Percentiles rank a stretch among this genome's conserved stretches.
These are phyloP conservation scores for Tillandsia fasciculata DNA, from an alignment of 176 grass and related monocot genomes.

Conservation along the genomic window DNA sequence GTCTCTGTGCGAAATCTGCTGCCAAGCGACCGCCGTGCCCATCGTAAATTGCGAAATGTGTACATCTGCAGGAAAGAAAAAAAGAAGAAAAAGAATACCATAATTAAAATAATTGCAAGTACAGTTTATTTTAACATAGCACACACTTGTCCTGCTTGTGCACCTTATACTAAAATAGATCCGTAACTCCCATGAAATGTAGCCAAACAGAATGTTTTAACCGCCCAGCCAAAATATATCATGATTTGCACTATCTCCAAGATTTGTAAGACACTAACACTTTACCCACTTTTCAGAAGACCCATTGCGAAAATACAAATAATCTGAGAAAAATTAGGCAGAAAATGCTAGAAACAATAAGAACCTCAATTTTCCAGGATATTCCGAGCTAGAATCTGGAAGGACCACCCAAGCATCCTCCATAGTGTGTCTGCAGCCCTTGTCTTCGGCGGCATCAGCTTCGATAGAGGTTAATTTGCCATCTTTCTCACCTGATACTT, in stretches of 20 bases:
- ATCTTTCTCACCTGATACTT: slow-evolving; percentile 12
- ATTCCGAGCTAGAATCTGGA: slow-evolving; percentile 29
- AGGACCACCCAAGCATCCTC: slow-evolving; percentile 82
- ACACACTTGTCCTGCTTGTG: background rate
- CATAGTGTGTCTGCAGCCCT: slow-evolving; percentile 79
- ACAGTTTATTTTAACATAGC: background rate
- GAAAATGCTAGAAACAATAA: background rate
- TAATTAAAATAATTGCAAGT: slow-evolving; percentile 4
- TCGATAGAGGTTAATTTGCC: slow-evolving; percentile 36
- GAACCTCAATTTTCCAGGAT: slow-evolving; percentile 56
- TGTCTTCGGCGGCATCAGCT: slow-evolving; percentile 75
- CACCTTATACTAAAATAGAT: background rate
- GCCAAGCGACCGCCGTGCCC: slow-evolving; percentile 74
- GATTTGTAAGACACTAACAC: too few relatives aligned
- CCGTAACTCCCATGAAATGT: background rate
- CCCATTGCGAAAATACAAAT: too few relatives aligned
- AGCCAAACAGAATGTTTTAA: too few relatives aligned
- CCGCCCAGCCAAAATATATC: too few relatives aligned
- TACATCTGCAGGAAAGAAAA: slow-evolving; percentile 34
- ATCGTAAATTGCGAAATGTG: slow-evolving; percentile 85
- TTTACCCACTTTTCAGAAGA: too few relatives aligned
- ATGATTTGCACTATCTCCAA: too few relatives aligned
- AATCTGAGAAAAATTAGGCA: background rate
- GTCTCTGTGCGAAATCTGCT: slow-evolving; percentile 66
- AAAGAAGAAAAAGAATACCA: background rate